Percentiles rank a stretch among this genome's conserved stretches.
Conservation (phyloP, 768 basidiomycete genomes). For the Gelatoporia subvermispora region DNA sequence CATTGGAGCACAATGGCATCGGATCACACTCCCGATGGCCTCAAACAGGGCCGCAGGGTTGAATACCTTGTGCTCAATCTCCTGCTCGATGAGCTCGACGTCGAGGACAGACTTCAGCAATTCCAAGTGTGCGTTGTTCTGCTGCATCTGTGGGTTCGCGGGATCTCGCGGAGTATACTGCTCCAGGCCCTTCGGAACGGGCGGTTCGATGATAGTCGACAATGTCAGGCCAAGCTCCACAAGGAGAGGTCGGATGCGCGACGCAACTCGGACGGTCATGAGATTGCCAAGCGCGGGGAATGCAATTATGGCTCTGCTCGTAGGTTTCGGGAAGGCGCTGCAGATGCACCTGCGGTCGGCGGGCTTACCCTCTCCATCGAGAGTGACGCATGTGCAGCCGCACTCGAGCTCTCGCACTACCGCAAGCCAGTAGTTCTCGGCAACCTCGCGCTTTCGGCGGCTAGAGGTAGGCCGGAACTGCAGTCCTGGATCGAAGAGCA, state of each 20-base stretch:
- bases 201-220: constrained; percentile 76
- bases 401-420: constrained; percentile 70
- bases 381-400: constrained; percentile 82
- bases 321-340: constrained; percentile 18
- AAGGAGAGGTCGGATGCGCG: constrained; percentile 66
- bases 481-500: constrained; percentile 81
- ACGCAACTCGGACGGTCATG: constrained; percentile 63
- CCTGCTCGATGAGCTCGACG: constrained; percentile 76
- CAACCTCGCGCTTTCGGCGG: constrained; percentile 63
- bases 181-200: constrained; percentile 26
- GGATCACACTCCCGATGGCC: constrained; percentile 75
- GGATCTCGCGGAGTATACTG: constrained; percentile 56
- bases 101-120: constrained; percentile 76
- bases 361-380: constrained; percentile 53
- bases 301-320: constrained; percentile 39
- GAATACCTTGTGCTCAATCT: constrained; percentile 71
- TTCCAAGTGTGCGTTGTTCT: constrained; percentile 58
- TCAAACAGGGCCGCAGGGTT: constrained; percentile 76
- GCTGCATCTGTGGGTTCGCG: constrained; percentile 54
- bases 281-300: constrained; percentile 30
- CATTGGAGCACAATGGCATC: constrained; percentile 92
- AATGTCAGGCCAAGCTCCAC: constrained; percentile 78
- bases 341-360: constrained; percentile 40
- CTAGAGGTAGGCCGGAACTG: constrained; percentile 79
- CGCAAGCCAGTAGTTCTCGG: constrained; percentile 84